Evolutionary conservation across 148 eudicot species (phyloP).

Genomic region (Heliosperma pusillum): DNA sequence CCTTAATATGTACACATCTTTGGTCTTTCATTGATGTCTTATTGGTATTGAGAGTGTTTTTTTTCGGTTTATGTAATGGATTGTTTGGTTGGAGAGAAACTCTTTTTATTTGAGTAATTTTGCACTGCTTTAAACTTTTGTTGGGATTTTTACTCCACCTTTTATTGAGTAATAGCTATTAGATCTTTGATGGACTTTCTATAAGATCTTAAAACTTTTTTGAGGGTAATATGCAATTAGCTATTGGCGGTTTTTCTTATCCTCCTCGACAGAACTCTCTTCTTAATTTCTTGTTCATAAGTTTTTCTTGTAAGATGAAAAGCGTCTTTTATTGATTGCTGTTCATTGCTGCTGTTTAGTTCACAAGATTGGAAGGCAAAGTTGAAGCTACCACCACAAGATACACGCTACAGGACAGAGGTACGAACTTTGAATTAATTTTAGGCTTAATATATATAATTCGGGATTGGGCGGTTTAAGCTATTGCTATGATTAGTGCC

Average conservation of each 20-base stretch:
- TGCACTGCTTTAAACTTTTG: background rate
- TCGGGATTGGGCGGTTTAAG: background rate
- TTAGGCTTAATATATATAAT: background rate
- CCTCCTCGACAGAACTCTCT: background rate
- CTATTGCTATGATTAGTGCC: background rate
- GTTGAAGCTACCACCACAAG: conserved; percentile 51
- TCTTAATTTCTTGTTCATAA: background rate
- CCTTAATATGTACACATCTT: background rate
- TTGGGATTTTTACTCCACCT: background rate
- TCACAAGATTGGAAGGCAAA: conserved; percentile 63
- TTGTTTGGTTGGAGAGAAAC: background rate
- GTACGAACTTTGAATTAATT: conserved; percentile 28
- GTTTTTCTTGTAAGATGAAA: background rate
- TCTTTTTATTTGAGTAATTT: background rate
- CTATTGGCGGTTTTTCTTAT: background rate
- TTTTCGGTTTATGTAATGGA: background rate
- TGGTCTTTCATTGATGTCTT: background rate
- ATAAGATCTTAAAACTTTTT: background rate
- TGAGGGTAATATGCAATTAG: background rate
- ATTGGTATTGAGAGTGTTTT: background rate
- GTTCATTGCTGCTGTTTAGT: conserved; percentile 22
- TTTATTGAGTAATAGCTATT: background rate
- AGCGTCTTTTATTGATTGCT: background rate
- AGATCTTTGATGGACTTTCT: background rate
- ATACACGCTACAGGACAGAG: conserved; percentile 65